phyloP scores from a whole-genome alignment of 345 rosid genomes.

The Arabis alpina region DNA sequence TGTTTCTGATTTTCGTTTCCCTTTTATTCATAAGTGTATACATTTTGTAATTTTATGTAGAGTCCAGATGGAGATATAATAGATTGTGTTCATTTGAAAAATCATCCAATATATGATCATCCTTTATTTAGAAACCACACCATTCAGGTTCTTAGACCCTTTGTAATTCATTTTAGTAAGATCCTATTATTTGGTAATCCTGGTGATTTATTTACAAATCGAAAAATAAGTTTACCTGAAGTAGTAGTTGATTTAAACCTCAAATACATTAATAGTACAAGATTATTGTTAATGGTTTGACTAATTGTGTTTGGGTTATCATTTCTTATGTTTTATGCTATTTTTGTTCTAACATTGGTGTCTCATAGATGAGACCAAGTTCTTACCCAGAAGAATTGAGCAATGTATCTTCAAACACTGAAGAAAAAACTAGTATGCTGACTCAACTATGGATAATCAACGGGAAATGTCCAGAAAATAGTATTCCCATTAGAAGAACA shows the following conservation, averaged over 20 bases:
- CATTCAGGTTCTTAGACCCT: not conserved
- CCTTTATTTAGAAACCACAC: not conserved
- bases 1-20: too few relatives aligned
- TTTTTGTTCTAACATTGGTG: not conserved
- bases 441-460: constrained; percentile 13
- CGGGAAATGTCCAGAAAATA: not conserved
- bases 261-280: too few relatives aligned
- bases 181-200: not conserved
- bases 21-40: too few relatives aligned
- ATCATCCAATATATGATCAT: constrained; percentile 43
- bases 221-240: too few relatives aligned
- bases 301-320: too few relatives aligned
- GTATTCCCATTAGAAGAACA: constrained; percentile 13
- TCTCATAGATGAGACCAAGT: constrained; percentile 18
- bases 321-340: too few relatives aligned
- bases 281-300: too few relatives aligned
- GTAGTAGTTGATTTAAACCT: too few relatives aligned
- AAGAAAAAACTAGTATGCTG: not conserved
- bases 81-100: constrained; percentile 21
- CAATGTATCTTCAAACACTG: not conserved
- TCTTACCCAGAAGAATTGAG: not conserved
- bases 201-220: too few relatives aligned
- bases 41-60: too few relatives aligned
- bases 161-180: not conserved
- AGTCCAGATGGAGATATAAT: constrained; percentile 14